Evolutionary conservation across 1,284 basidiomycete species (phyloP).

Genomic region (Papiliotrema fonsecae): DNA sequence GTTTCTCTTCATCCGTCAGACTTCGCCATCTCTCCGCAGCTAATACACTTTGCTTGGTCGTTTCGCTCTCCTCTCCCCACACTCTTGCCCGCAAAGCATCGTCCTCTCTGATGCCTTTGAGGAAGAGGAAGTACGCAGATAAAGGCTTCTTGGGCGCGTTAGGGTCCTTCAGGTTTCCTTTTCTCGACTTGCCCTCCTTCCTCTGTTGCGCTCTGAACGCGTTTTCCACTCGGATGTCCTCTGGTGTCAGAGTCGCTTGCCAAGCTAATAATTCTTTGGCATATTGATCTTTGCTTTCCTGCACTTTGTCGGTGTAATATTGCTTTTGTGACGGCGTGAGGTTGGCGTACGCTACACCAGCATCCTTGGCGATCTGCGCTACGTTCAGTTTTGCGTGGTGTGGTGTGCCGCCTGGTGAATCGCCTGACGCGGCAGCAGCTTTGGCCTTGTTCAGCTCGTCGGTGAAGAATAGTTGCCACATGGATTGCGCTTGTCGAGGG

Average conservation of each 20-base stretch:
- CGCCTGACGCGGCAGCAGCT: conserved; percentile 58
- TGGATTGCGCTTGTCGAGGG: conserved; percentile 87
- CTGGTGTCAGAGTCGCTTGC: conserved; percentile 84
- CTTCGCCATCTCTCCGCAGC: conserved; percentile 88
- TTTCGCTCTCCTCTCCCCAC: conserved; percentile 89
- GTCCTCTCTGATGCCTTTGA: conserved; percentile 74
- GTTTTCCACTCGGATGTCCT: conserved; percentile 93
- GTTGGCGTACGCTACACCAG: conserved; percentile 80
- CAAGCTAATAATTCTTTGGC: conserved; percentile 78
- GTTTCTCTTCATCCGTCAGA: conserved; percentile 85
- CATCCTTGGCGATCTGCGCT: conserved; percentile 91
- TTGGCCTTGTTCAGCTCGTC: conserved; percentile 91
- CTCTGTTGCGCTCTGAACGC: conserved; percentile 83
- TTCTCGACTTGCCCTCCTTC: conserved; percentile 86
- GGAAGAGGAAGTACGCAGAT: conserved; percentile 90
- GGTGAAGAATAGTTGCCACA: conserved; percentile 96
- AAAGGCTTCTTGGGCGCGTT: conserved; percentile 95
- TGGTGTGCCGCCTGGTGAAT: conserved; percentile 53
- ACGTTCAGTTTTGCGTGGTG: conserved; percentile 76
- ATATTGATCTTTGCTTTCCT: conserved; percentile 71
- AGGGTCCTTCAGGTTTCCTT: conserved; percentile 93
- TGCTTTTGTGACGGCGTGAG: conserved; percentile 76
- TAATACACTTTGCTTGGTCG: conserved; percentile 88
- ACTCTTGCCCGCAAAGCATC: conserved; percentile 67
- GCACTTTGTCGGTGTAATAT: conserved; percentile 75